Evolutionary conservation across 768 basidiomycete genomes (phyloP), one percentile per base, ranked within the genome.

Genomic region (Tricholoma saponaceum): DNA sequence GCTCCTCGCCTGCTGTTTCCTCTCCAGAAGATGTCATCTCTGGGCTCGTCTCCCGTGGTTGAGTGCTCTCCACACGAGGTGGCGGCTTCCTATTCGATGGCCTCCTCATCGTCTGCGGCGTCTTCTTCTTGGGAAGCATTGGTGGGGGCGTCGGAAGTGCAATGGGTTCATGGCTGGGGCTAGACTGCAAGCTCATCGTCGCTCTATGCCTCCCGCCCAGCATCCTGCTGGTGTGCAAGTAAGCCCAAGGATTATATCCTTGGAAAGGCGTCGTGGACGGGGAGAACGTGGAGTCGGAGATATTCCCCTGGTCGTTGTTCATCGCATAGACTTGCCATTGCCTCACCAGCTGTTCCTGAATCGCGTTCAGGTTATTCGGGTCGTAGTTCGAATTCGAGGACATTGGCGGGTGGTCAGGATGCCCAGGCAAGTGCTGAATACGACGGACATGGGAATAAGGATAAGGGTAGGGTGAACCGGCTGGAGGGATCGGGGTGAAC

Each of bases 311-410:
- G 6, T 79, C 82, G 16, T 85, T 81, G 18, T 85, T 90, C 64
- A 87, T 80, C 3, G 90, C 88, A 60, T 86, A 90, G 60, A 89
- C 82, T 66, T 89, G 88, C 84, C 86, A 88, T 69, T 91, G 90
- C 35, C 82, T 76, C 1, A 83, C 83, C n/a, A 89, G 72, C 64
- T 90, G 86, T 63, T 88, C 85, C 60, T 85, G 83, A 58, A 90
- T 83, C 2, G 74, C 74, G 60, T 73, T 58, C 50, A 76, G 71
- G 65, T 85, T 65, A 68, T 73, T 73, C 59, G 76, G 62, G 68
- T 77, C 75, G 67, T 72, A 71, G 56, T 71, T 66, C 55, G 74
- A 69, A 30, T 50, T 50, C 6, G 44, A 46, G 62, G 70, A 57
- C 58, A 67, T 57, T 32, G 68, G 70, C 46, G 67, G 60, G 35